A percentile compares a stretch with the other conserved stretches of the same genome.
phyloP scores from a whole-genome alignment of 768 basidiomycete genomes.

The Solioccasus polychromus region DNA sequence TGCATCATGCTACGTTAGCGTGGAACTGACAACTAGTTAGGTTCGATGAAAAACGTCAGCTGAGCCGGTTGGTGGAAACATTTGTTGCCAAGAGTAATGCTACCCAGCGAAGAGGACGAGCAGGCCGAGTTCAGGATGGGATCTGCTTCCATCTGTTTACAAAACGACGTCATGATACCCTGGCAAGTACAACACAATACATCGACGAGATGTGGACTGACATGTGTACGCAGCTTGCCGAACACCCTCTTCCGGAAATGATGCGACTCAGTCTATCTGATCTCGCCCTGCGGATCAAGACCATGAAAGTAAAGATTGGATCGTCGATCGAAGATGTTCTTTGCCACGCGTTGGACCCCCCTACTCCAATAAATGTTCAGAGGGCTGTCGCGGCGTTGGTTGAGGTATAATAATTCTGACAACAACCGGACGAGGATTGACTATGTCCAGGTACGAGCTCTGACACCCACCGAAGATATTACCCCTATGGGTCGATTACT shows the following conservation, averaged over 20 bases:
- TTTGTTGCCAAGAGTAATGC: conserved; percentile 92
- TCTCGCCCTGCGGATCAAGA: conserved; percentile 87
- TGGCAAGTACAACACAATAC: conserved; percentile 39
- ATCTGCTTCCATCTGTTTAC: conserved; percentile 97
- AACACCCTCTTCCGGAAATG: conserved; percentile 94
- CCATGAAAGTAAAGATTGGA: conserved; percentile 86
- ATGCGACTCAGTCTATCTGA: conserved; percentile 90
- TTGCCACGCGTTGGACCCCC: conserved; percentile 85
- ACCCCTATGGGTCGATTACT: conserved; percentile 90
- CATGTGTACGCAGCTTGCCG: conserved; percentile 59
- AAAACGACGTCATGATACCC: conserved; percentile 76
- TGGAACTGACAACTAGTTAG: conserved; percentile 34
- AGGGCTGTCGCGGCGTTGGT: conserved; percentile 88
- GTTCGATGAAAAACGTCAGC: conserved; percentile 96
- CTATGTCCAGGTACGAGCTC: conserved; percentile 65
- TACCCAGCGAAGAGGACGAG: conserved; percentile 82
- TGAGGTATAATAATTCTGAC: conserved; percentile 50
- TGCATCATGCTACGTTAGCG: neutral
- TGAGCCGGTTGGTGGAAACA: conserved; percentile 87
- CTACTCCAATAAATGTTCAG: conserved; percentile 80
- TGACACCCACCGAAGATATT: conserved; percentile 85
- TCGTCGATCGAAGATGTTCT: conserved; percentile 88
- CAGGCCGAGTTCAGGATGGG: conserved; percentile 87
- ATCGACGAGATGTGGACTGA: neutral
- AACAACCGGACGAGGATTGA: neutral